Evolutionary conservation across 2,329 filamentous ascomycete species (phyloP), one percentile per base, ranked within the genome.

Genomic region (Clonostachys rhizophaga): DNA sequence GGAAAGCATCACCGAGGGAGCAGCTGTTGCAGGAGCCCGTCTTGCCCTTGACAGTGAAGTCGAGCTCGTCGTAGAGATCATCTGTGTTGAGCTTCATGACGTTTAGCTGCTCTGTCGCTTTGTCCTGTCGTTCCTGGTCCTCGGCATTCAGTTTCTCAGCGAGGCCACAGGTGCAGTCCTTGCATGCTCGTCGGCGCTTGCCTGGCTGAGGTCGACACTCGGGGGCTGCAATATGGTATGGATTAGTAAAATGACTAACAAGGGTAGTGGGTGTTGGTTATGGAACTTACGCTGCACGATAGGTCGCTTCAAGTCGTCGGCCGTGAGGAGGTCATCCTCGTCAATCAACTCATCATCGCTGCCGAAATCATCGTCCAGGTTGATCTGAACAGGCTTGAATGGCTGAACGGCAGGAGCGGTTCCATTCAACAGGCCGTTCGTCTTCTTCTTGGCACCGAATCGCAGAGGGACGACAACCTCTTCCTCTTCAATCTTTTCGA

Each of bases 81-180:
- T 89, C 84, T 1, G 82, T 74, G 44, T 78, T 81, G 45, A 96
- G 75, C 68, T 87, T 89, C 52, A 90, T 72, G 17, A 83, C 76
- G 44, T 79, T 81, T 42, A 96, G 77, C 65, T 87, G 87, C 46
- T 62, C 62, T 48, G 71, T 64, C 49, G 90, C 75, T n/a, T 83
- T 75, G 60, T 84, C 81, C 43, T 89, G 75, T 48, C 89, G 79
- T 59, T 82, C 77, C 40, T 74, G 75, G 66, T 97, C 94, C 72
- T 97, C 90, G n/a, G 85, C 86, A 57, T 90, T 87, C 44, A 97
- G 70, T 51, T 86, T 83, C 64, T 94, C 83, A 20, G 91, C 90
- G 24, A 99, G 82, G 44, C 94, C 94, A 63, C 94, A 99, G 9
- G 89, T 92, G 74, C 94, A 99, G 73, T 99, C 94, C 71, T 99